These are phyloP conservation scores for Dothistroma septosporum DNA, from an alignment of 2,329 filamentous ascomycete genomes.

Conservation along the genomic window DNA sequence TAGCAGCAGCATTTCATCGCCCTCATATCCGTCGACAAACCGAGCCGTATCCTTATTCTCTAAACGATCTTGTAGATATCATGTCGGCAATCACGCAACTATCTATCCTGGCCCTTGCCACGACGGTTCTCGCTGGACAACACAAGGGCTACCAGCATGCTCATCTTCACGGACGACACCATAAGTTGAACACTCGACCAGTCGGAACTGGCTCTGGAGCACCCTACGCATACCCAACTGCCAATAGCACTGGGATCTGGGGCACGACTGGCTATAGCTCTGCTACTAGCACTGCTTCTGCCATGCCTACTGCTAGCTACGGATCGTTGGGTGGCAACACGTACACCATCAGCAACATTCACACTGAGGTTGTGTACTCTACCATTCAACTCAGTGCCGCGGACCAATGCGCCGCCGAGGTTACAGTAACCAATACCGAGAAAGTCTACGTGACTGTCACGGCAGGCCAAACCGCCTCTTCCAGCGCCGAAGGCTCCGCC, in stretches of 20 bases:
- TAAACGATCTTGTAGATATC: slow-evolving; percentile 19
- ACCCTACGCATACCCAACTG: slow-evolving; percentile 29
- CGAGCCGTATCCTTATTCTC: slow-evolving; percentile 10
- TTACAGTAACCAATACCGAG: slow-evolving; percentile 41
- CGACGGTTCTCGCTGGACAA: slow-evolving; percentile 36
- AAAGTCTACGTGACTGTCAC: slow-evolving; percentile 34
- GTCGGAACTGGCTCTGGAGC: slow-evolving; percentile 19
- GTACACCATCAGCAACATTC: neutral
- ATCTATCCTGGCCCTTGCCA: slow-evolving; percentile 42
- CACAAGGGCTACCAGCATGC: slow-evolving; percentile 26
- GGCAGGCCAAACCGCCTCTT: slow-evolving; percentile 8
- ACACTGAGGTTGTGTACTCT: slow-evolving; percentile 20
- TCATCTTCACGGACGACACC: slow-evolving; percentile 26
- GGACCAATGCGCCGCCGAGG: slow-evolving; percentile 26
- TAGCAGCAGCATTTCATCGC: slow-evolving; percentile 35
- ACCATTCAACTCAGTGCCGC: slow-evolving; percentile 15
- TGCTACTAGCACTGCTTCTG: neutral
- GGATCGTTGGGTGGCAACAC: slow-evolving; percentile 11
- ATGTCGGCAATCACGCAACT: slow-evolving; percentile 39
- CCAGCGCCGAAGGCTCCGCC: slow-evolving; percentile 8
- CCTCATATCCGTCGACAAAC: slow-evolving; percentile 4
- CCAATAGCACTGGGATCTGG: slow-evolving; percentile 28
- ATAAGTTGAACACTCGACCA: slow-evolving; percentile 21
- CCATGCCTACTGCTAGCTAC: neutral
- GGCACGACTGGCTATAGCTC: slow-evolving; percentile 22